These are phyloP conservation scores for Phoma herbarum DNA, from an alignment of 2,329 filamentous ascomycete genomes.

Conservation along the genomic window DNA sequence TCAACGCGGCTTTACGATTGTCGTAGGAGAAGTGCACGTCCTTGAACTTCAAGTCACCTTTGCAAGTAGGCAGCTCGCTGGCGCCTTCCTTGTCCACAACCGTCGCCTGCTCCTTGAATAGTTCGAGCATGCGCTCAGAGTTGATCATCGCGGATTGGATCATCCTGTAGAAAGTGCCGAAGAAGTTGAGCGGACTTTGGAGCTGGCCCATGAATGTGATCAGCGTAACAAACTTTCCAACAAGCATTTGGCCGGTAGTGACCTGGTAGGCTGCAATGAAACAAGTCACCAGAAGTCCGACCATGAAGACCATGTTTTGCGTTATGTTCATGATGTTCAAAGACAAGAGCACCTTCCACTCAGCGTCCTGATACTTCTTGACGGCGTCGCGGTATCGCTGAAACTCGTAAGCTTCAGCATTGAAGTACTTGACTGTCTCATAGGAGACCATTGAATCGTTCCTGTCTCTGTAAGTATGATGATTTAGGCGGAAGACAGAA, in stretches of 20 bases:
- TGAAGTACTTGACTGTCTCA: slow-evolving; percentile 77
- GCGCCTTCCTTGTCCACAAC: slow-evolving; percentile 80
- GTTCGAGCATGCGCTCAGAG: slow-evolving; percentile 89
- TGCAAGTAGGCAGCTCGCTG: slow-evolving; percentile 69
- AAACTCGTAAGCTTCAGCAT: slow-evolving; percentile 67
- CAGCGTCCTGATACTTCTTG: slow-evolving; percentile 64
- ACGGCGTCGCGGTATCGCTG: slow-evolving; percentile 66
- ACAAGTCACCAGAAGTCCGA: slow-evolving; percentile 71
- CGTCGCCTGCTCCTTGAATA: slow-evolving; percentile 95
- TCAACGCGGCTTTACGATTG: slow-evolving; percentile 81
- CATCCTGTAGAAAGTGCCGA: slow-evolving; percentile 93
- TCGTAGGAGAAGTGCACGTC: slow-evolving; percentile 94
- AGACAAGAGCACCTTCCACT: slow-evolving; percentile 65
- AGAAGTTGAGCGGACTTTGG: slow-evolving; percentile 75
- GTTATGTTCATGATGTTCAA: slow-evolving; percentile 68
- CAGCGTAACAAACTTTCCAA: slow-evolving; percentile 75
- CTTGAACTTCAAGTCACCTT: slow-evolving; percentile 85
- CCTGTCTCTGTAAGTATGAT: slow-evolving; percentile 50
- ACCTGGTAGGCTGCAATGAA: slow-evolving; percentile 77
- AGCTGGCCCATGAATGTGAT: slow-evolving; percentile 79
- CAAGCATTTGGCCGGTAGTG: slow-evolving; percentile 65
- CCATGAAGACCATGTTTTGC: slow-evolving; percentile 70
- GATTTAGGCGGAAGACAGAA: no score
- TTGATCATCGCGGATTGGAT: slow-evolving; percentile 98
- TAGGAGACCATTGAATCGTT: slow-evolving; percentile 99